Evolutionary conservation across 805 yeast species (phyloP), one percentile per base, ranked within the genome.

Genomic region (Starmerella stigmatis): DNA sequence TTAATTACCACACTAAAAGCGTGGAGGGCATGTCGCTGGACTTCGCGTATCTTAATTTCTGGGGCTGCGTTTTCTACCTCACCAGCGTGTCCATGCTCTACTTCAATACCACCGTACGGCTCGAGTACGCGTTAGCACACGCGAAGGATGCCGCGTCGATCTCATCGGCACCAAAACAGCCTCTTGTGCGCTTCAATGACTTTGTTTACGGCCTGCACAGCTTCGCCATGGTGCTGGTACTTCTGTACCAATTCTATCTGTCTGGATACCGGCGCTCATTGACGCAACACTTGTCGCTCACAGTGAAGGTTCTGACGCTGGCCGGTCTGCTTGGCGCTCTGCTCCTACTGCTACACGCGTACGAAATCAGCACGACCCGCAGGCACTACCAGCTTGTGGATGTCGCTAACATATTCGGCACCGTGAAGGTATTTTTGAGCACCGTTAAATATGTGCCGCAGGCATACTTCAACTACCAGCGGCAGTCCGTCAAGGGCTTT

Each of bases 371-470:
- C 43, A 47, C 55, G 12, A 52, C 60, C n/a, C 41, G 52, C 4
- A 33, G 53, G 7, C 57, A 54, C 44, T 54, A 54, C 45, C 52
- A 55, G 49, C 50, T 61, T 36, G 57, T 71, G 21, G 67, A 66
- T 32, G 63, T 71, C 7, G 68, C 72, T 0, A 53, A 67, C 23
- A 55, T 64, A 33, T 57, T 72, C 17, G 72, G 76, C 2, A 62
- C 68, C 34, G 65, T 68, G 50, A 73, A 73, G 57, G 65, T 73
- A 16, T 48, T 59, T 32, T 62, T 71, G 52, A 69, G 74, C 48
- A 62, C 66, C 29, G 58, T 68, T 37, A 73, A 73, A 55, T 70
- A 73, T 51, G 46, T 73, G 5, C 78, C 78, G 1, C 78, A 73
- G 52, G 66, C 72, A 3, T 44, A 60, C 28, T 65, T 65, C 57